phyloP scores from a whole-genome alignment of 2,329 filamentous ascomycete species.

The Hypoxylon sp. region DNA sequence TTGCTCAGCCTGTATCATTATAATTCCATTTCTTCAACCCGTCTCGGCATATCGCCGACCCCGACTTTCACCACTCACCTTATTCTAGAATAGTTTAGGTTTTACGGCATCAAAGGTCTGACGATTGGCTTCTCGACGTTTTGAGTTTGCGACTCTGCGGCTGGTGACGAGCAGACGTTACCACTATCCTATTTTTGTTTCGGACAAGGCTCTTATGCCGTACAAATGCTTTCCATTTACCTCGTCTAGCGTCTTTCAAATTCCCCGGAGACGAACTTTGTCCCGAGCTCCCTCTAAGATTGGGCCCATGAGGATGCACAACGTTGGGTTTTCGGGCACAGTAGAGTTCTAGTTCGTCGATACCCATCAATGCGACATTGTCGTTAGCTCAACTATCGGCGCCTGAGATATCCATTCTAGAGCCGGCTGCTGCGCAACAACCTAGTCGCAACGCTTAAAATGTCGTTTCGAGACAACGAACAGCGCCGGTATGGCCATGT shows the following conservation, averaged over 20 bases:
- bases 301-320: slow-evolving; percentile 33
- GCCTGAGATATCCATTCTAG: slow-evolving; percentile 25
- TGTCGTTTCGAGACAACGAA: slow-evolving; percentile 74
- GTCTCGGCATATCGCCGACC: slow-evolving; percentile 12
- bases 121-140: slow-evolving; percentile 30
- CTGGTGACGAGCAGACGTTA: neutral
- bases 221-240: slow-evolving; percentile 25
- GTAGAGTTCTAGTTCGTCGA: slow-evolving; percentile 33
- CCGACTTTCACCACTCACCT: slow-evolving; percentile 12
- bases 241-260: slow-evolving; percentile 27
- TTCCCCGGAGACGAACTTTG: slow-evolving; percentile 37
- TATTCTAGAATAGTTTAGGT: slow-evolving; percentile 23
- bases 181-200: slow-evolving; percentile 6
- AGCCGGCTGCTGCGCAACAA: slow-evolving; percentile 28
- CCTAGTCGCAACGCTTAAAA: slow-evolving; percentile 50
- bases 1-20: slow-evolving; percentile 30
- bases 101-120: slow-evolving; percentile 28
- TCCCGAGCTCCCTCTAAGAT: slow-evolving; percentile 24
- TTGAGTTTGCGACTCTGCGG: slow-evolving; percentile 20
- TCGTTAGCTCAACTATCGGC: slow-evolving; percentile 25
- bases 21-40: slow-evolving; percentile 27
- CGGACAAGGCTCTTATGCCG: slow-evolving; percentile 3
- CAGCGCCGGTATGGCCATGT: slow-evolving; percentile 75
- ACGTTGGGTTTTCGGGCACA: slow-evolving; percentile 31
- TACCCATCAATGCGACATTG: slow-evolving; percentile 43